Evolutionary conservation across 345 rosid species (phyloP).

Genomic region (Dipteronia dyeriana): DNA sequence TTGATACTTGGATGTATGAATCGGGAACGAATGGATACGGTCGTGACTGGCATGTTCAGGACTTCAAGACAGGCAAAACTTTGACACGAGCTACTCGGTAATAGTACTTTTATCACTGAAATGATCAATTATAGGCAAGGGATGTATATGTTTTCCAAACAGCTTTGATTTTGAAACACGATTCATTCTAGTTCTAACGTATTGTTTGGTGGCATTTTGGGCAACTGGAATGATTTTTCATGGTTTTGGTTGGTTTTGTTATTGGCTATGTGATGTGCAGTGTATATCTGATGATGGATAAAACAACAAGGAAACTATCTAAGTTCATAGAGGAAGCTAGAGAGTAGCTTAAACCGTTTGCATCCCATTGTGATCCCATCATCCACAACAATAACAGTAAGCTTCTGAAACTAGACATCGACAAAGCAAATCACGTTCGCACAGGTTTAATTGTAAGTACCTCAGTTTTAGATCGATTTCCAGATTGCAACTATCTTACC

Average conservation of each 20-base stretch:
- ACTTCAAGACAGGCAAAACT: constrained; percentile 20
- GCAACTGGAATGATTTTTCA: no score
- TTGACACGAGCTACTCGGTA: constrained; percentile 25
- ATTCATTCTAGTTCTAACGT: no score
- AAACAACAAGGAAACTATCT: constrained; percentile 15
- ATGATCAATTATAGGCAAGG: no score
- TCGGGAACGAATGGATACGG: constrained; percentile 22
- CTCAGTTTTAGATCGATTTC: background rate
- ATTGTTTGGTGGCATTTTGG: no score
- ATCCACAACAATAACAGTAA: background rate
- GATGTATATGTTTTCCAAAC: no score
- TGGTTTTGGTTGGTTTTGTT: background rate
- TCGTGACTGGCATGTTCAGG: constrained; percentile 21
- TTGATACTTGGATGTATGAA: constrained; percentile 24
- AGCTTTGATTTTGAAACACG: no score
- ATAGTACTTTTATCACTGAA: no score
- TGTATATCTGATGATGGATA: constrained; percentile 27
- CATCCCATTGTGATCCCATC: constrained; percentile 11
- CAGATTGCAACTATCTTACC: background rate
- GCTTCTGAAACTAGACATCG: no score
- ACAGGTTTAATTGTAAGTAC: constrained; percentile 13
- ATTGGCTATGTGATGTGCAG: no score
- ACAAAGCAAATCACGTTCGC: constrained; percentile 21
- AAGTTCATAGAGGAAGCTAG: constrained; percentile 21
- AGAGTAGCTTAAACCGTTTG: constrained; percentile 18